These are phyloP conservation scores for Teratosphaeria gauchensis DNA, from an alignment of 2,329 filamentous ascomycete genomes.

Conservation along the genomic window DNA sequence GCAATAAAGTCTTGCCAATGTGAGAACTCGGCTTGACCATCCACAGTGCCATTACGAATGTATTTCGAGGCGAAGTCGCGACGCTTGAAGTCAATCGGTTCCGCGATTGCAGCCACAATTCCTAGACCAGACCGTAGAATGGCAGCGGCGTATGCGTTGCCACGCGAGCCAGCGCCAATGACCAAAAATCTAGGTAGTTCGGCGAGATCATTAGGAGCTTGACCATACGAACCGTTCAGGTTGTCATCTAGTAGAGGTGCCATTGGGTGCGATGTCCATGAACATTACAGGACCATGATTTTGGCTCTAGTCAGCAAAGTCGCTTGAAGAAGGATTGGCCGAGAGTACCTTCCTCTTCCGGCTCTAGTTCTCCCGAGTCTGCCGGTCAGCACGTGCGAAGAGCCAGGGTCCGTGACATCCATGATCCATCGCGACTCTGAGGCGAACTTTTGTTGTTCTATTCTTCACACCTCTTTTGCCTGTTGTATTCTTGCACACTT, in stretches of 20 bases:
- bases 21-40: slow-evolving; percentile 55
- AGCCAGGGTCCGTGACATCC: background rate
- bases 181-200: slow-evolving; percentile 54
- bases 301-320: background rate
- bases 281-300: background rate
- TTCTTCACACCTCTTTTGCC: background rate
- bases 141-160: slow-evolving; percentile 61
- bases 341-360: background rate
- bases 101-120: slow-evolving; percentile 66
- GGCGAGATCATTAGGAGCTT: background rate
- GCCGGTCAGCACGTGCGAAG: background rate
- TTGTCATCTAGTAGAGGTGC: background rate
- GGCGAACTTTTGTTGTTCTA: background rate
- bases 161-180: slow-evolving; percentile 74
- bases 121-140: slow-evolving; percentile 57
- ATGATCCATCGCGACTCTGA: background rate
- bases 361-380: background rate
- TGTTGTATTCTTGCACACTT: background rate
- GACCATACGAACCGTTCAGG: background rate
- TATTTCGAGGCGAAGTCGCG: slow-evolving; percentile 58
- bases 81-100: slow-evolving; percentile 71
- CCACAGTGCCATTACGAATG: slow-evolving; percentile 52
- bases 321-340: background rate
- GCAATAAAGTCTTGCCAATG: slow-evolving; percentile 68
- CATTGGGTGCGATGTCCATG: background rate